These are phyloP conservation scores for Orychophragmus violaceus DNA, from an alignment of 345 rosid species.

Conservation along the genomic window DNA sequence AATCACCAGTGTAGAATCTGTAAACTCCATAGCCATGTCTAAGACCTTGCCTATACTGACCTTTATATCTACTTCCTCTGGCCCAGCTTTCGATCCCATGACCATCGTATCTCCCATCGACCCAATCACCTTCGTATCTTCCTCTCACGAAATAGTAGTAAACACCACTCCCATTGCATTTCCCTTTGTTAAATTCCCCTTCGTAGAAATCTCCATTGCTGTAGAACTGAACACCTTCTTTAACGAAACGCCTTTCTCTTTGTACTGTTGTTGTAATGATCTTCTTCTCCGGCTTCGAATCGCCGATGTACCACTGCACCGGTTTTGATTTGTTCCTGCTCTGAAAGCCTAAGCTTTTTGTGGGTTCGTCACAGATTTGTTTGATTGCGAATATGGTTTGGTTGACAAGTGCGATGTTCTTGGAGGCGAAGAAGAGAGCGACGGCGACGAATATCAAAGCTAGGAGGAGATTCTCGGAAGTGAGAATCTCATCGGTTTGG, in stretches of 20 bases:
- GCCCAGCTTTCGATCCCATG: constrained; percentile 94
- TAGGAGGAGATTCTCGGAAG: constrained; percentile 70
- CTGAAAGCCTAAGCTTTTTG: constrained; percentile 31
- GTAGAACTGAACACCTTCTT: constrained; percentile 88
- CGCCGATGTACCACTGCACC: constrained; percentile 91
- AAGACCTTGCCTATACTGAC: constrained; percentile 77
- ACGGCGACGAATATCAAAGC: constrained; percentile 72
- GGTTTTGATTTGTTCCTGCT: constrained; percentile 38
- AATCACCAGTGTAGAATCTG: constrained; percentile 85
- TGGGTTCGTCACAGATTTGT: constrained; percentile 41
- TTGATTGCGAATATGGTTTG: constrained; percentile 36
- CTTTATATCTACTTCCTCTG: constrained; percentile 88
- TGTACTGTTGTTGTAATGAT: background rate
- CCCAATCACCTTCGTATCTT: constrained; percentile 90
- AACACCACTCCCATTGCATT: constrained; percentile 86
- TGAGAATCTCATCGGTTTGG: constrained; percentile 53
- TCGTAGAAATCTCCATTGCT: constrained; percentile 92
- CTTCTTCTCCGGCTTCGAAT: constrained; percentile 16
- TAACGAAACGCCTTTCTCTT: constrained; percentile 26
- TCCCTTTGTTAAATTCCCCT: constrained; percentile 83
- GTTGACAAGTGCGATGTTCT: constrained; percentile 52
- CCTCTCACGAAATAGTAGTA: constrained; percentile 75
- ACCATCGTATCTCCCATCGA: constrained; percentile 88
- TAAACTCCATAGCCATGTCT: constrained; percentile 85
- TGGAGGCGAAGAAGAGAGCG: constrained; percentile 72